phyloP scores from a whole-genome alignment of 2,329 filamentous ascomycete genomes.

The Escovopsis sp. region DNA sequence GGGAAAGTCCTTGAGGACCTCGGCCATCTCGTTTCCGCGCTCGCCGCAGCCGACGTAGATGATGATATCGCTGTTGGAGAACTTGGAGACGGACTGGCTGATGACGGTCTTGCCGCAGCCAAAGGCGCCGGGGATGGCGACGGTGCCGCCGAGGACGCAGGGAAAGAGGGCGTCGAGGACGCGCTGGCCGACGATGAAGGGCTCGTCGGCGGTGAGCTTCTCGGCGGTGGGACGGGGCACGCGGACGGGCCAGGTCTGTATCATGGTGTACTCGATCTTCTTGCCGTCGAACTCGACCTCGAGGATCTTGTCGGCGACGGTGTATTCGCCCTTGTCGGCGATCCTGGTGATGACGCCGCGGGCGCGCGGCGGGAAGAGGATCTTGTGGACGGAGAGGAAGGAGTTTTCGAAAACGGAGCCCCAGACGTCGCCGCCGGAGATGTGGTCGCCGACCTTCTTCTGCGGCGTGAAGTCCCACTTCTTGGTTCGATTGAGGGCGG shows the following conservation, averaged over 20 bases:
- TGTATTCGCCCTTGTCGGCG: conserved; percentile 79
- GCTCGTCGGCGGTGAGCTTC: conserved; percentile 75
- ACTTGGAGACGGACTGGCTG: conserved; percentile 95
- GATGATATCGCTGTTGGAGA: conserved; percentile 98
- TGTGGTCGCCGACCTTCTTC: conserved; percentile 91
- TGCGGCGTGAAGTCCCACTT: conserved; percentile 93
- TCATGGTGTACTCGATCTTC: conserved; percentile 90
- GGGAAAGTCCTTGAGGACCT: conserved; percentile 99
- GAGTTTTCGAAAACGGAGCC: conserved; percentile 93
- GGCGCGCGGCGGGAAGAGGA: conserved; percentile 78
- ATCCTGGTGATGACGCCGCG: conserved; percentile 87
- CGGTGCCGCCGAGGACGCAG: conserved; percentile 89
- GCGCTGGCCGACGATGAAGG: conserved; percentile 92
- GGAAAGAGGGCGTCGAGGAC: conserved; percentile 94
- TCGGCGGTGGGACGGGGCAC: conserved; percentile 85
- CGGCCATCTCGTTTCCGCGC: conserved; percentile 98
- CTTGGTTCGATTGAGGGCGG: conserved; percentile 76
- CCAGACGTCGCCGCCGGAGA: conserved; percentile 92
- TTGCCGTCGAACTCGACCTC: conserved; percentile 96
- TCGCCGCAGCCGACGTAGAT: conserved; percentile 89
- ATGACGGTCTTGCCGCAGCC: conserved; percentile 99
- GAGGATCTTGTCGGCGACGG: conserved; percentile 82
- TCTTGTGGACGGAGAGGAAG: conserved; percentile 83
- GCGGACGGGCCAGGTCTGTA: conserved; percentile 97
- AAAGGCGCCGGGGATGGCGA: conserved; percentile 96